Conservation (phyloP, 495 filamentous ascomycete genomes). For the Aspergillus carlsbadensis region DNA sequence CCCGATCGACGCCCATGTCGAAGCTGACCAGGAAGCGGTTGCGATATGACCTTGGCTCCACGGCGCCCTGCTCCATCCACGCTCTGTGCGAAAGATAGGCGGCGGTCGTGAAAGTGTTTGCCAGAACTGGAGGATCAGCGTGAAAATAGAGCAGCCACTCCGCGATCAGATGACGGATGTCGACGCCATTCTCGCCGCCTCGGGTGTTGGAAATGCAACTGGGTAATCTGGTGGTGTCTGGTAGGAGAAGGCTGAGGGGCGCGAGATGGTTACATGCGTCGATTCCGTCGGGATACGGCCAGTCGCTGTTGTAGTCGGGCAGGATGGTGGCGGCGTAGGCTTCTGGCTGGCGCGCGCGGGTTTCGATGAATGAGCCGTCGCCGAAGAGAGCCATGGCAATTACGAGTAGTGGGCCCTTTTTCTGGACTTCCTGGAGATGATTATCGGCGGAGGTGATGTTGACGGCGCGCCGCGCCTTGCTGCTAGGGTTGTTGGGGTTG, state of each 20-base stretch:
- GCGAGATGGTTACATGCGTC: neutral
- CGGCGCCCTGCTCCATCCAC: neutral
- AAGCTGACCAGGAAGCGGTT: too few relatives aligned
- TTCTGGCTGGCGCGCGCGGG: neutral
- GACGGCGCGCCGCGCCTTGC: neutral
- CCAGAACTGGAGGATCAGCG: neutral
- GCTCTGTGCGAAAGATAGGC: neutral
- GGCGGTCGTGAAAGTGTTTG: neutral
- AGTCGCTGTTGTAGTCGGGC: too few relatives aligned
- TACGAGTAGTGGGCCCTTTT: slow-evolving; percentile 26
- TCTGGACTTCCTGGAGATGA: neutral
- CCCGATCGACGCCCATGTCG: slow-evolving; percentile 19
- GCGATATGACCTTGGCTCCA: too few relatives aligned
- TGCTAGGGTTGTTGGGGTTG: neutral
- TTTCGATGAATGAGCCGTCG: slow-evolving; percentile 19
- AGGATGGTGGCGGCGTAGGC: neutral
- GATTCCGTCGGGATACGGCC: neutral
- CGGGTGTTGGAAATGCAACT: too few relatives aligned
- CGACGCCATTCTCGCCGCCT: too few relatives aligned
- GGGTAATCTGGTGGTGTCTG: too few relatives aligned
- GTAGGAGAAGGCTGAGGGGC: too few relatives aligned
- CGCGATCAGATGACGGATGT: neutral
- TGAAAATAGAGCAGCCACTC: neutral
- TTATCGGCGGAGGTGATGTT: neutral
- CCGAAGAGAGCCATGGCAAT: slow-evolving; percentile 28